These are phyloP conservation scores for Kazachstania psychrophila DNA, from an alignment of 805 yeast species.

Conservation along the genomic window DNA sequence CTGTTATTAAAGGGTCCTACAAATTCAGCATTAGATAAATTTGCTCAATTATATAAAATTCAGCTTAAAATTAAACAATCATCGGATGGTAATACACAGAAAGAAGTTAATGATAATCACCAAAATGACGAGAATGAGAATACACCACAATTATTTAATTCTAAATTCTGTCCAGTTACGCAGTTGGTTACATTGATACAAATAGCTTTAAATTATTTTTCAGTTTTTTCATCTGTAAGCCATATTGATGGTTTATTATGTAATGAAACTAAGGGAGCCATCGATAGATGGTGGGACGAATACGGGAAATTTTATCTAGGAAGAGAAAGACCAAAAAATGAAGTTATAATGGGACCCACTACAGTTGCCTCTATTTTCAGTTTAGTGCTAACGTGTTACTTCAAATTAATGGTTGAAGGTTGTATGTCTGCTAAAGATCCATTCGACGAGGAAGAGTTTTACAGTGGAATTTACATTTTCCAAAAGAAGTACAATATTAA, in stretches of 20 bases:
- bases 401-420: conserved; percentile 52
- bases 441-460: conserved; percentile 62
- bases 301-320: conserved; percentile 41
- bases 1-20: conserved; percentile 62
- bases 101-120: not conserved
- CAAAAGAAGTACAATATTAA: conserved; percentile 56
- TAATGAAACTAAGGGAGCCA: conserved; percentile 62
- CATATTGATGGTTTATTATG: conserved; percentile 83
- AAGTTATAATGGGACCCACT: conserved; percentile 50
- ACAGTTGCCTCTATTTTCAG: conserved; percentile 78
- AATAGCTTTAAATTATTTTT: conserved; percentile 68
- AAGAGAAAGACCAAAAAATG: conserved; percentile 30
- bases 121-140: not conserved
- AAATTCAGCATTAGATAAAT: conserved; percentile 73
- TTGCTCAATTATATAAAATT: conserved; percentile 62
- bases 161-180: conserved; percentile 46
- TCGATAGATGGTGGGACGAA: conserved; percentile 71
- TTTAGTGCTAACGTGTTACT: conserved; percentile 56
- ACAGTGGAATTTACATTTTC: conserved; percentile 59
- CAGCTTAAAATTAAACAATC: conserved; percentile 20
- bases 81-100: not conserved
- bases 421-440: conserved; percentile 71
- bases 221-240: conserved; percentile 48
- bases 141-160: not conserved
- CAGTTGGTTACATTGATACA: conserved; percentile 73